phyloP scores from a whole-genome alignment of 2,329 filamentous ascomycete genomes.

The Pseudogymnoascus sp. region DNA sequence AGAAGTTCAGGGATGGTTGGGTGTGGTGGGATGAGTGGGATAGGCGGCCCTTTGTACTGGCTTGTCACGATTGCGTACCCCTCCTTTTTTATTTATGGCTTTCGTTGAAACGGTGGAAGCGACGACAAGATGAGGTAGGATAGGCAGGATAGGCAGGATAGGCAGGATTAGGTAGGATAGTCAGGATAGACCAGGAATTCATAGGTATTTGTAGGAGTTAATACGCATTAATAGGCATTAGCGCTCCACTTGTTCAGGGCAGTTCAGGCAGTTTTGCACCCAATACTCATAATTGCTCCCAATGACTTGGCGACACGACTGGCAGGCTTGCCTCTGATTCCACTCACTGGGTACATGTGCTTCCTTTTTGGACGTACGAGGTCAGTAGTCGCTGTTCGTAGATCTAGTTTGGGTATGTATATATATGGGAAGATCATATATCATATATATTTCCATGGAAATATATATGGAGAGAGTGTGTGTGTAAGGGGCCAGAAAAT shows the following conservation, averaged over 20 bases:
- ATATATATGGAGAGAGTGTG: not conserved
- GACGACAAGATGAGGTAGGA: not conserved
- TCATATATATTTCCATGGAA: too few relatives aligned
- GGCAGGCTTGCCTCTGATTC: not conserved
- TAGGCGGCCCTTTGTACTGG: not conserved
- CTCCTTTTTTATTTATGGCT: not conserved
- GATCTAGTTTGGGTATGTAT: not conserved
- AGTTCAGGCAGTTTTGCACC: not conserved
- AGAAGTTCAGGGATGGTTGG: not conserved
- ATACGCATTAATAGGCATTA: not conserved
- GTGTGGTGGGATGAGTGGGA: constrained; percentile 7
- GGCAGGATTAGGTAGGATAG: too few relatives aligned
- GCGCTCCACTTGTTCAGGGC: not conserved
- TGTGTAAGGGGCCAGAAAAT: not conserved
- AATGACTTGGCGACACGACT: not conserved
- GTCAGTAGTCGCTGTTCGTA: not conserved
- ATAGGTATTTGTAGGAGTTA: not conserved
- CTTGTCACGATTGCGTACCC: not conserved
- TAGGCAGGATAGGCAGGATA: not conserved
- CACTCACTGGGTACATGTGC: not conserved
- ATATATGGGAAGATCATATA: not conserved
- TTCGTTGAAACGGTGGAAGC: not conserved
- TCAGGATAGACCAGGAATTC: not conserved
- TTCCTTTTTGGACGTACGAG: not conserved
- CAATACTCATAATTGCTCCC: not conserved